Percentiles rank a stretch among this genome's conserved stretches.
These are phyloP conservation scores for Mycena alexandri DNA, from an alignment of 768 basidiomycete genomes.

Conservation along the genomic window DNA sequence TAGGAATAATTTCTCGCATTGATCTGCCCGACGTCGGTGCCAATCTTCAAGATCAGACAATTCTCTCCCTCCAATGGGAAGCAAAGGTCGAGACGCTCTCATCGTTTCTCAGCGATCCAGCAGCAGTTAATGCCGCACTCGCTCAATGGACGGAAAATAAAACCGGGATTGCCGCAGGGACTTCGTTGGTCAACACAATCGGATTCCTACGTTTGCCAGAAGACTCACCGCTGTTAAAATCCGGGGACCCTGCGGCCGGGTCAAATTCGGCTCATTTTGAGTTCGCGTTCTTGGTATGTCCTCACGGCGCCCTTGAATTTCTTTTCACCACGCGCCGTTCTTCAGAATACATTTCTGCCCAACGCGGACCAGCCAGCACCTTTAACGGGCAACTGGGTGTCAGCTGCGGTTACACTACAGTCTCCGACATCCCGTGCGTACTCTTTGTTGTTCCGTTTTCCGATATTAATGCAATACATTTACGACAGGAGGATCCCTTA, in stretches of 20 bases:
- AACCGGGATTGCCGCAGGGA: conserved; percentile 20
- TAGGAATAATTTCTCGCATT: not conserved
- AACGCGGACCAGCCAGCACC: conserved; percentile 21
- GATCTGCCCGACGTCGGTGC: conserved; percentile 17
- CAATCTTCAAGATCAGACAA: conserved; percentile 15
- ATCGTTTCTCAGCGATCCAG: conserved; percentile 7
- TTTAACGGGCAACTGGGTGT: conserved; percentile 20
- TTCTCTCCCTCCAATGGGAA: conserved; percentile 9
- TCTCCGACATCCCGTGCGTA: conserved; percentile 29
- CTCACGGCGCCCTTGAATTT: not conserved
- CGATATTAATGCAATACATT: too few relatives aligned
- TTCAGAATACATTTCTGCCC: conserved; percentile 9
- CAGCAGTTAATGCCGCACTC: conserved; percentile 2
- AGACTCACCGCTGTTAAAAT: conserved; percentile 1
- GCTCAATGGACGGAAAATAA: conserved; percentile 8
- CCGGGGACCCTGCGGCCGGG: conserved; percentile 23
- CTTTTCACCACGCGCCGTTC: not conserved
- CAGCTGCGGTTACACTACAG: conserved; percentile 8
- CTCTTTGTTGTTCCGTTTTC: not conserved
- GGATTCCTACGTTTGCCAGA: conserved; percentile 20
- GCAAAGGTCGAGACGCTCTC: conserved; percentile 9
- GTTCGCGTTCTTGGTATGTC: conserved; percentile 9
- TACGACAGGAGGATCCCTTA: too few relatives aligned
- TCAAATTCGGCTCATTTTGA: conserved; percentile 23
- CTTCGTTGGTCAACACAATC: conserved; percentile 25